phyloP scores from a whole-genome alignment of 208 protist genomes.

The Leptomonas seymouri region DNA sequence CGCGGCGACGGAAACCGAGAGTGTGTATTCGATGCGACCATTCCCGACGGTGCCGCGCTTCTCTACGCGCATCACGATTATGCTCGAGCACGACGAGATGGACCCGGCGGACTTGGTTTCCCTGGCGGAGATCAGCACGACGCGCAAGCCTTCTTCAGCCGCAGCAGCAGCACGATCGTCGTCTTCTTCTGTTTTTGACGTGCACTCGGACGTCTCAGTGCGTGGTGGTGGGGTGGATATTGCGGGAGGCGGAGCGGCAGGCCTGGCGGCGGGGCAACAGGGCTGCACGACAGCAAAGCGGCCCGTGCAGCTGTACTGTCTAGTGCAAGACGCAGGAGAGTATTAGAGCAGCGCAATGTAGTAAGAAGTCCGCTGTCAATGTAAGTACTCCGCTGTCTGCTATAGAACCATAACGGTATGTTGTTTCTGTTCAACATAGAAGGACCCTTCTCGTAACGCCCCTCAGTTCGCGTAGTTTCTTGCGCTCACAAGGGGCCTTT shows the following conservation, averaged over 20 bases:
- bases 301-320: conserved; percentile 60
- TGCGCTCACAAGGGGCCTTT: no score
- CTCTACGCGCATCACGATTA: conserved; percentile 72
- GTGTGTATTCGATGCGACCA: conserved; percentile 26
- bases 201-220: conserved; percentile 18
- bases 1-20: neutral
- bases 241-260: neutral
- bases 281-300: neutral
- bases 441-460: no score
- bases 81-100: conserved; percentile 81
- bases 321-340: conserved; percentile 75
- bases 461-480: no score
- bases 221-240: conserved; percentile 17
- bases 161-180: conserved; percentile 3
- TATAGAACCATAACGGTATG: no score
- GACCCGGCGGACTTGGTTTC: conserved; percentile 65
- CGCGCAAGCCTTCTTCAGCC: conserved; percentile 14
- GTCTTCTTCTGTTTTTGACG: neutral
- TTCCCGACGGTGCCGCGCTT: conserved; percentile 77
- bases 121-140: conserved; percentile 59
- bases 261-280: no score
- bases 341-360: conserved; percentile 21
- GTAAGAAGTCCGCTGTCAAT: no score
- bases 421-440: no score
- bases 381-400: neutral